phyloP scores from a whole-genome alignment of 208 protist species.

The Acanthamoeba royreba region DNA sequence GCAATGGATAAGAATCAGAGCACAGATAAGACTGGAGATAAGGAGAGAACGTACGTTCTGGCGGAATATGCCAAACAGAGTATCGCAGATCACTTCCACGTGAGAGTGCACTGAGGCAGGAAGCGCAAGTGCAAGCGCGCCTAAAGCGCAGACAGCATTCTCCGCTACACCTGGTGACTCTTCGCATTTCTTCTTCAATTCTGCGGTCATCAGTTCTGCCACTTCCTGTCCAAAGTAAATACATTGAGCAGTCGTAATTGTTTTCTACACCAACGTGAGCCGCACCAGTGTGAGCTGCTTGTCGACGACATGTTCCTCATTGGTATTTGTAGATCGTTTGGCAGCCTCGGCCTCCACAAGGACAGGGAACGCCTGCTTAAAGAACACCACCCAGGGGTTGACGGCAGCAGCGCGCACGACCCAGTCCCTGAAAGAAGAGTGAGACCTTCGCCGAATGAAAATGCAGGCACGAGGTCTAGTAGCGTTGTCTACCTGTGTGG shows the following conservation, averaged over 20 bases:
- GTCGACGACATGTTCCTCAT: background rate
- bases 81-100: slow-evolving; percentile 39
- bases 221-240: background rate
- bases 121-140: background rate
- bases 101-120: background rate
- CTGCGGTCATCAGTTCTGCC: background rate
- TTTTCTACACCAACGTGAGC: background rate
- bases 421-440: slow-evolving; percentile 11
- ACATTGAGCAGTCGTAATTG: background rate
- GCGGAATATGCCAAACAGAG: background rate
- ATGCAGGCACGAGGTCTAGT: background rate
- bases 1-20: too few species aligned
- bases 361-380: background rate
- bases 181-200: slow-evolving; percentile 7
- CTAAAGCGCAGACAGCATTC: background rate
- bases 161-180: slow-evolving; percentile 4
- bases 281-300: background rate
- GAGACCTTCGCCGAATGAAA: too few species aligned
- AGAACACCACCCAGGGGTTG: slow-evolving; percentile 8
- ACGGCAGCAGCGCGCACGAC: slow-evolving; percentile 9
- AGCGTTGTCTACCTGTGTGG: background rate
- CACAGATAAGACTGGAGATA: background rate
- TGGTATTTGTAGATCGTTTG: background rate
- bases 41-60: background rate
- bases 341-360: slow-evolving; percentile 36